Percentiles rank a stretch among this genome's conserved stretches.
Evolutionary conservation across 805 yeast species (phyloP).

Genomic region (Ogataea wickerhamii): DNA sequence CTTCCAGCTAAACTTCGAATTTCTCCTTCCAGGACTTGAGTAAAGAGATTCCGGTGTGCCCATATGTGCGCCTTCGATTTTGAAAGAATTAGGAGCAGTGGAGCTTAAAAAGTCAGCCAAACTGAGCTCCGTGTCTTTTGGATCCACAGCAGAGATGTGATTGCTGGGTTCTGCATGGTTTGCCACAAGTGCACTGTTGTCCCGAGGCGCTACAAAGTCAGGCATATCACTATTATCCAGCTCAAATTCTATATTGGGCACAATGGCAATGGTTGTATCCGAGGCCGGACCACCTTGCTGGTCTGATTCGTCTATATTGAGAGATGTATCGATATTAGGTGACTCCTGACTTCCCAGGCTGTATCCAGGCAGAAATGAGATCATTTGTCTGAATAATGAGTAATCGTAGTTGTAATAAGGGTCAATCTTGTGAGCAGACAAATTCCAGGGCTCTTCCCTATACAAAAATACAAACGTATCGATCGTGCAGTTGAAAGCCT

Average conservation of each 20-base stretch:
- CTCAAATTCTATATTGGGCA: neutral
- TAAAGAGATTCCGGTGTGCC: neutral
- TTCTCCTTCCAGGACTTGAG: conserved; percentile 13
- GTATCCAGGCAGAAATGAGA: conserved; percentile 30
- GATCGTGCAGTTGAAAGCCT: conserved; percentile 75
- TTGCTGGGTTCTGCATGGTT: conserved; percentile 3
- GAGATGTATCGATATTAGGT: neutral
- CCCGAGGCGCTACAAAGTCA: conserved; percentile 4
- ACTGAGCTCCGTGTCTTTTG: conserved; percentile 14
- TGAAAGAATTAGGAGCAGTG: conserved; percentile 5
- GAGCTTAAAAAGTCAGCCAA: conserved; percentile 16
- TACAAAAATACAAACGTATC: conserved; percentile 73
- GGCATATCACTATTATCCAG: conserved; percentile 5
- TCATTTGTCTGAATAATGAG: conserved; percentile 19
- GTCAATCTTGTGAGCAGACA: conserved; percentile 25
- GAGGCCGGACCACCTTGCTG: neutral
- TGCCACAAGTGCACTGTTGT: neutral
- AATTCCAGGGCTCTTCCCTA: conserved; percentile 77
- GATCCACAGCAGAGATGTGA: conserved; percentile 9
- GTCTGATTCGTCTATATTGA: neutral
- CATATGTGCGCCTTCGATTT: neutral
- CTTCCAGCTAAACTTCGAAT: conserved; percentile 27
- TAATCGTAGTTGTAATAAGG: conserved; percentile 13
- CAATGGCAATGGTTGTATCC: neutral
- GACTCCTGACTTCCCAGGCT: conserved; percentile 4